phyloP scores from a whole-genome alignment of 2,329 filamentous ascomycete species.

The Exophiala calicioides region DNA sequence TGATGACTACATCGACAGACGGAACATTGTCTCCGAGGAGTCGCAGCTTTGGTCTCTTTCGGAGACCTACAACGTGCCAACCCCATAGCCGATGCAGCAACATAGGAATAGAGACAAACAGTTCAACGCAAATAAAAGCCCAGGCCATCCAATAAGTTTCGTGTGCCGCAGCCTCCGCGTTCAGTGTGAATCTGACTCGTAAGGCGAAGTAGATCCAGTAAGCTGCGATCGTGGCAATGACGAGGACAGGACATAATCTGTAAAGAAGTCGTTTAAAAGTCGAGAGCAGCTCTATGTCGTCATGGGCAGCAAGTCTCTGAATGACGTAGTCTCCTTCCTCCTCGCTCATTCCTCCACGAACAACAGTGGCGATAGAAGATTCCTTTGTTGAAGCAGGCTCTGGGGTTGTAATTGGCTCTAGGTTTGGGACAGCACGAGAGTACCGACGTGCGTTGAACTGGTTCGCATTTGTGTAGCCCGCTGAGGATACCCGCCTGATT shows the following conservation, averaged over 20 bases:
- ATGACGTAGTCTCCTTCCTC: constrained; percentile 21
- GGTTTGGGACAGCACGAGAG: background rate
- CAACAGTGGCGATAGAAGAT: constrained; percentile 2
- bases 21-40: constrained; percentile 47
- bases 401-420: constrained; percentile 4
- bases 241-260: constrained; percentile 18
- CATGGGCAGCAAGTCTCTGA: constrained; percentile 19
- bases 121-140: constrained; percentile 25
- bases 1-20: constrained; percentile 58
- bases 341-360: constrained; percentile 19
- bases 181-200: constrained; percentile 19
- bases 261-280: constrained; percentile 17
- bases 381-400: constrained; percentile 2
- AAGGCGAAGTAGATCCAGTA: constrained; percentile 24
- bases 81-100: constrained; percentile 21
- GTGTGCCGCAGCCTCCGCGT: constrained; percentile 14
- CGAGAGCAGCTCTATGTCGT: constrained; percentile 21
- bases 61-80: constrained; percentile 15
- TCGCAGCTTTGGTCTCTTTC: constrained; percentile 22
- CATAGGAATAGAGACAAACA: constrained; percentile 22
- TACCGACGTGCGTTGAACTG: constrained; percentile 21
- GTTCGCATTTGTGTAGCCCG: constrained; percentile 13
- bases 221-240: constrained; percentile 18
- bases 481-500: constrained; percentile 21
- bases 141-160: constrained; percentile 26